These are phyloP conservation scores for Peniophora sp. DNA, from an alignment of 1,284 basidiomycete genomes.

Conservation along the genomic window DNA sequence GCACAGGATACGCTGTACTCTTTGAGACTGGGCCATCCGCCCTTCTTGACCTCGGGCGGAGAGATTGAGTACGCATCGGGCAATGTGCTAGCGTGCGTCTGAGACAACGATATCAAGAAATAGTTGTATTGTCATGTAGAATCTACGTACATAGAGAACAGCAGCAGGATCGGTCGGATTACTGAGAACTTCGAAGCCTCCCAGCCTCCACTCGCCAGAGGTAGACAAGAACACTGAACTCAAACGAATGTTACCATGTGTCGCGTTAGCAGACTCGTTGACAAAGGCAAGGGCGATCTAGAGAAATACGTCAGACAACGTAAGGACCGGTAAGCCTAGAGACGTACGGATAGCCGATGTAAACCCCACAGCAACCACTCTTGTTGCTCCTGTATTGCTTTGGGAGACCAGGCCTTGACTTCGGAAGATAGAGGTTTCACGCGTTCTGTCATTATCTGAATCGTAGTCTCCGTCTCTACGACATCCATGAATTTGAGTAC, in stretches of 20 bases:
- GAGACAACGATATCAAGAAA: conserved; percentile 18
- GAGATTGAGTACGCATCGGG: conserved; percentile 53
- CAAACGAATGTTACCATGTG: conserved; percentile 81
- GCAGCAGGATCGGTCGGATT: conserved; percentile 70
- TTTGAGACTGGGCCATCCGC: conserved; percentile 78
- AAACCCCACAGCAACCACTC: conserved; percentile 96
- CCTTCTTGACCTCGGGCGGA: conserved; percentile 87
- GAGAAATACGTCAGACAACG: too few relatives aligned
- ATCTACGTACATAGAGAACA: conserved; percentile 66
- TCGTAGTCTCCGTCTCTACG: conserved; percentile 78
- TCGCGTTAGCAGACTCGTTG: conserved; percentile 79
- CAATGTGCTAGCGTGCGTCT: conserved; percentile 68
- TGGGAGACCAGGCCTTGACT: conserved; percentile 57
- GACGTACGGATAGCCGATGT: conserved; percentile 73
- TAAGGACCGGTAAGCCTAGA: too few relatives aligned
- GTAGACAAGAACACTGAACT: conserved; percentile 84
- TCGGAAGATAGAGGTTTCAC: conserved; percentile 72
- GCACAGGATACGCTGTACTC: conserved; percentile 45
- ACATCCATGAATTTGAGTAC: conserved; percentile 93
- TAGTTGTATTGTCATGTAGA: conserved; percentile 11
- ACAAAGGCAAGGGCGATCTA: conserved; percentile 89
- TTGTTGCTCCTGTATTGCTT: conserved; percentile 57
- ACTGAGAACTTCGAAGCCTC: conserved; percentile 89
- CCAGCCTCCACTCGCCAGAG: conserved; percentile 94
- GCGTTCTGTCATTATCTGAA: conserved; percentile 94